Evolutionary conservation across 306 rosid species (phyloP).

Genomic region (Begonia loranthoides): DNA sequence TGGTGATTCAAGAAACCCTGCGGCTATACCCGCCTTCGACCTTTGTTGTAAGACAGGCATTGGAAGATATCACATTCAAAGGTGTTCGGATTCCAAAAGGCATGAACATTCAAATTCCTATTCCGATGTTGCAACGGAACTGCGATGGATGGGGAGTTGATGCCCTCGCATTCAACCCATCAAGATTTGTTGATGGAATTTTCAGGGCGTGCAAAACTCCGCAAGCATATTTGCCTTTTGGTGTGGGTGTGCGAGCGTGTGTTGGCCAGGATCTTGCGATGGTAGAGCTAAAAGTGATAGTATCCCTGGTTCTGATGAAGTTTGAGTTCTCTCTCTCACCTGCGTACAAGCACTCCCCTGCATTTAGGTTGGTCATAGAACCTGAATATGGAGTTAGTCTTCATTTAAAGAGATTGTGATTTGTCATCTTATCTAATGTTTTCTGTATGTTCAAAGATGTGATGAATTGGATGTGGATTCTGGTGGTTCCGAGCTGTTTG

Average conservation of each 20-base stretch:
- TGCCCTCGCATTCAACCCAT: constrained; percentile 44
- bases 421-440: too few relatives aligned
- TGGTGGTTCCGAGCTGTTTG: too few relatives aligned
- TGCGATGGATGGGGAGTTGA: constrained; percentile 43
- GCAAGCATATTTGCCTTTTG: constrained; percentile 46
- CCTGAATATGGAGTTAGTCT: constrained; percentile 21
- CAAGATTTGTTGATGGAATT: constrained; percentile 44
- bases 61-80: constrained; percentile 29
- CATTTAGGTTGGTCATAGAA: constrained; percentile 9
- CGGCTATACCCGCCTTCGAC: constrained; percentile 42
- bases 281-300: constrained; percentile 38
- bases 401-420: neutral
- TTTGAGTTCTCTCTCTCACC: constrained; percentile 22
- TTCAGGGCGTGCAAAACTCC: constrained; percentile 36
- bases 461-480: too few relatives aligned
- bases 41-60: constrained; percentile 20
- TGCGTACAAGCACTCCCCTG: constrained; percentile 19
- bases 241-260: constrained; percentile 41
- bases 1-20: constrained; percentile 70
- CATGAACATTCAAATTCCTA: constrained; percentile 34
- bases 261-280: constrained; percentile 45
- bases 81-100: constrained; percentile 45
- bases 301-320: constrained; percentile 16
- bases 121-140: constrained; percentile 35
- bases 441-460: too few relatives aligned